Base-by-base conservation (phyloP, 2,329 filamentous ascomycete species). In the Niveomyces coronatus region DNA sequence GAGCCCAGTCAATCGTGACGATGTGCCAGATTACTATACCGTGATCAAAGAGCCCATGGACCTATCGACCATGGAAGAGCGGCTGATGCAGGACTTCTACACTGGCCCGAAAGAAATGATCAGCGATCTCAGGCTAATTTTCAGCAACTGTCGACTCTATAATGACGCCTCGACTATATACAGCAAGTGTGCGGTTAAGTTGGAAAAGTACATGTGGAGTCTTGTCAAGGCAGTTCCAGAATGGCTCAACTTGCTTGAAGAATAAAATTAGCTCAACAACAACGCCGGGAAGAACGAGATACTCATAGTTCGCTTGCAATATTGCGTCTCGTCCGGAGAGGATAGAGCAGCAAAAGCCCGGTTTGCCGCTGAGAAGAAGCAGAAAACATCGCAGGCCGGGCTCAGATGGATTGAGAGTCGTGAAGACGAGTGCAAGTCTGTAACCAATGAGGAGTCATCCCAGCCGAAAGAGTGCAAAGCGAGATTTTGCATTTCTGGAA, bases 11-110 rank as follows among this genome's bases (percentile, higher is more conserved):
- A 95, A 91, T 57, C 80, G 82, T 48, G 91, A 98, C 51, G 91
- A 96, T 47, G 91, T 98, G 0, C 79, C 86, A n/a, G 91, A 98
- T 58, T 98, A 98, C 64, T 96, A 96, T 65, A 85, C 94, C 43
- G 88, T 96, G 44, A 98, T 98, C 66, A 87, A 88, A 55, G 84
- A 94, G 57, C 91, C 91, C 22, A 98, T 98, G 91, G 91, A 95
- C 55, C 70, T 95, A 33, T 80, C 76, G 31, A 95, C 88, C 15
- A 96, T 98, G 89, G 91, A 96, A 61, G 78, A 77, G 49, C 93
- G 94, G 61, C 80, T 95, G 46, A 87, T 95, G 54, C 85, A 86
- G 29, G 91, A 96, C 61, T 75, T 88, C 53, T 98, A 98, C 56
- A 75, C 78, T 11, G 86, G 77, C 0, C 89, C 91, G 0, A 86